These are phyloP conservation scores for Apostasia ramifera DNA, from an alignment of 106 monocot species.

Conservation along the genomic window DNA sequence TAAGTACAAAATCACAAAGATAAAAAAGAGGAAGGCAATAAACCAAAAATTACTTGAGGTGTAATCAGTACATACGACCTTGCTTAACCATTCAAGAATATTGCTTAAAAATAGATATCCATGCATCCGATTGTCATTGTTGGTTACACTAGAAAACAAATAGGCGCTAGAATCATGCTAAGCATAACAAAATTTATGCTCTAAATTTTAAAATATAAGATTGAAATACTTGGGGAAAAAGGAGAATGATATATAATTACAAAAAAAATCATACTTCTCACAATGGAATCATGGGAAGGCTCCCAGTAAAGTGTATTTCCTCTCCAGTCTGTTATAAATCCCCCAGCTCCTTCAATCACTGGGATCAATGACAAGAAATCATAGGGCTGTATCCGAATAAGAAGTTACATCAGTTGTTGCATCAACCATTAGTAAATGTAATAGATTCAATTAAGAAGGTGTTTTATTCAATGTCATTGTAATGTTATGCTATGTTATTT, in stretches of 20 bases:
- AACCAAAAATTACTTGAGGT: not conserved
- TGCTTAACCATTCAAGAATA: too few relatives aligned
- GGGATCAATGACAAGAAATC: conserved; percentile 91
- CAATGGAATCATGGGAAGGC: conserved; percentile 41
- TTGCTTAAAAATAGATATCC: too few relatives aligned
- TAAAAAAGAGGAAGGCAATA: not conserved
- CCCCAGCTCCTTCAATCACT: conserved; percentile 96
- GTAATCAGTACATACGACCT: too few relatives aligned
- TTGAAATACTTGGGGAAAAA: not conserved
- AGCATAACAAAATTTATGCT: not conserved
- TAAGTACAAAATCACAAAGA: not conserved
- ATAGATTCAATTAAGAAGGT: not conserved
- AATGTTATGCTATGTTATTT: too few relatives aligned
- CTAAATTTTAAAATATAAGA: not conserved
- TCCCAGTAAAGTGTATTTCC: conserved; percentile 74
- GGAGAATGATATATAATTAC: not conserved
- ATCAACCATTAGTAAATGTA: not conserved
- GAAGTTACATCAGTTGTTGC: not conserved
- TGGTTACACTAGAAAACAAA: too few relatives aligned
- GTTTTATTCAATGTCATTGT: not conserved
- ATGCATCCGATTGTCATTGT: too few relatives aligned
- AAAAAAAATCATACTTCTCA: conserved; percentile 36
- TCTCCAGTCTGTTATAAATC: conserved; percentile 90
- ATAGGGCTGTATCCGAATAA: conserved; percentile 58
- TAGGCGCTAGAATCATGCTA: not conserved